Evolutionary conservation across 768 basidiomycete genomes (phyloP).

Genomic region (Podaxis sp.): DNA sequence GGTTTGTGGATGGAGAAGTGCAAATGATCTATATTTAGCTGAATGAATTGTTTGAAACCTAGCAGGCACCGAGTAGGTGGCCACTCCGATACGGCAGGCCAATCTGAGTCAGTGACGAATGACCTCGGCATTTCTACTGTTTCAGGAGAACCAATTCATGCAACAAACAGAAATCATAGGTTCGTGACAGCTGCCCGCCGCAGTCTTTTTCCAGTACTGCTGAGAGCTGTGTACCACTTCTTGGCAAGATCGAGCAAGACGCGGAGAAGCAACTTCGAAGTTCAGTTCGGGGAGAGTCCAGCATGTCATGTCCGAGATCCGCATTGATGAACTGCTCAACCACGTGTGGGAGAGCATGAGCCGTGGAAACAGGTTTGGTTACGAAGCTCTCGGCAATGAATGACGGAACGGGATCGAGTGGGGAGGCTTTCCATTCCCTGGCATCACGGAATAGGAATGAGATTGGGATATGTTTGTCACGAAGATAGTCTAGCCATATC

Average conservation of each 20-base stretch:
- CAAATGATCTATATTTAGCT: neutral
- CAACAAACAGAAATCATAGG: neutral
- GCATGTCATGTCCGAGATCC: neutral
- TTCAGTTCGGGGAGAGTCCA: neutral
- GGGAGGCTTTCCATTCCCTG: neutral
- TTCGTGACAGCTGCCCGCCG: neutral
- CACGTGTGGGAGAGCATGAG: neutral
- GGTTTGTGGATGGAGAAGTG: neutral
- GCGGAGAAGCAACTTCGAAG: neutral
- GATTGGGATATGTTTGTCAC: neutral
- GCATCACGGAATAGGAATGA: neutral
- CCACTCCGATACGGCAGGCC: neutral
- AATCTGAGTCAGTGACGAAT: neutral
- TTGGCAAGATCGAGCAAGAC: neutral
- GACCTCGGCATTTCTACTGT: neutral
- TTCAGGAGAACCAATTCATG: neutral
- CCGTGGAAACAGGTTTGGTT: neutral
- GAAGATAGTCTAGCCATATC: neutral
- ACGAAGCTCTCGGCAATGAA: neutral
- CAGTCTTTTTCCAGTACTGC: neutral
- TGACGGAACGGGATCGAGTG: neutral
- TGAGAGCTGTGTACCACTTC: neutral
- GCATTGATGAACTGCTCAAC: neutral
- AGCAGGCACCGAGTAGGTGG: slow-evolving; percentile 3
- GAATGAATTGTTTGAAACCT: slow-evolving; percentile 1